Evolutionary conservation across 441 rosid genomes (phyloP).

Genomic region (Pelargonium cotyledonis): DNA sequence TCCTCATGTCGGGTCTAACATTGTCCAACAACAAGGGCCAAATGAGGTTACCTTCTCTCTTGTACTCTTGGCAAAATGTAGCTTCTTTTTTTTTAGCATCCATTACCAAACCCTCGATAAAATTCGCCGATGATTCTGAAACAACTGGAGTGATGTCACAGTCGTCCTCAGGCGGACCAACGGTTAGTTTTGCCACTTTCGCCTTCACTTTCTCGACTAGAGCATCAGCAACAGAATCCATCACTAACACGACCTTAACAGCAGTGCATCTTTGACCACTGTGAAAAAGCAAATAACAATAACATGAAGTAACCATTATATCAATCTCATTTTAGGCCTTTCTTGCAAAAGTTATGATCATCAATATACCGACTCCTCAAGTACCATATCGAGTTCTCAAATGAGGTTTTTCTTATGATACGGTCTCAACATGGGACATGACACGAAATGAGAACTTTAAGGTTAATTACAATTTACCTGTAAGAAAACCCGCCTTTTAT

Average conservation of each 20-base stretch:
- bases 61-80: conserved; percentile 82
- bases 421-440: too few relatives aligned
- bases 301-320: too few relatives aligned
- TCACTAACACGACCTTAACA: conserved; percentile 78
- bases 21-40: conserved; percentile 92
- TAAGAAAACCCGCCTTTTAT: conserved; percentile 94
- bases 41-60: conserved; percentile 87
- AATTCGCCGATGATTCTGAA: conserved; percentile 87
- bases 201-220: conserved; percentile 77
- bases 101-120: conserved; percentile 79
- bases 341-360: too few relatives aligned
- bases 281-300: neutral
- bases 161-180: conserved; percentile 81
- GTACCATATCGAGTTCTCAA: too few relatives aligned
- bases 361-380: too few relatives aligned
- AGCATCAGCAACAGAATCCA: conserved; percentile 75
- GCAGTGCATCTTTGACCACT: conserved; percentile 99
- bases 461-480: conserved; percentile 34
- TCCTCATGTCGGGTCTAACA: conserved; percentile 93
- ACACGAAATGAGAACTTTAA: too few relatives aligned
- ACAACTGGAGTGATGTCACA: conserved; percentile 93
- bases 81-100: conserved; percentile 95
- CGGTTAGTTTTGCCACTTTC: conserved; percentile 63
- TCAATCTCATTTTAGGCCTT: too few relatives aligned
- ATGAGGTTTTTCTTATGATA: too few relatives aligned